phyloP scores from a whole-genome alignment of 192 early-diverging fungal species.

The Endogone sp. region DNA sequence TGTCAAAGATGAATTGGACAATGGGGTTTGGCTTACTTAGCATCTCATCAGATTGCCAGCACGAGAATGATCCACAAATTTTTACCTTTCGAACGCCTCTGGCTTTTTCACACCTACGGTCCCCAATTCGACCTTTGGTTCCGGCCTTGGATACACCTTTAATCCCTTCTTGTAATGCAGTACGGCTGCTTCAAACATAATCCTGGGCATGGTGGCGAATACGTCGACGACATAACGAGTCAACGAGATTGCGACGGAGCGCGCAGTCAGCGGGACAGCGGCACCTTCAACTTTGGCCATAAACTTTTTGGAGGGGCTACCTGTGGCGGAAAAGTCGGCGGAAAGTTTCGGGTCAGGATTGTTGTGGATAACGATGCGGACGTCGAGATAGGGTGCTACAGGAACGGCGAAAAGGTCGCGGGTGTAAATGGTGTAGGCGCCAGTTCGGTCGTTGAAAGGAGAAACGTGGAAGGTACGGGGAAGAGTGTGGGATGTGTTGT shows the following conservation, averaged over 20 bases:
- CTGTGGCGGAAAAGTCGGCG: not conserved
- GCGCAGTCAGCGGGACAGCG: conserved; percentile 6
- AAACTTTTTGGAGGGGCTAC: conserved; percentile 11
- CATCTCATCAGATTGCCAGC: not conserved
- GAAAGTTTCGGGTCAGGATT: not conserved
- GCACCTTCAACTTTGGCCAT: conserved; percentile 17
- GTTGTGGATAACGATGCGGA: conserved; percentile 4
- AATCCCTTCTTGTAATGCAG: conserved; percentile 41
- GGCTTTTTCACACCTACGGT: not conserved
- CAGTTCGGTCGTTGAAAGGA: conserved; percentile 30
- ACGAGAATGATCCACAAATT: not conserved
- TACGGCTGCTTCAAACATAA: conserved; percentile 44
- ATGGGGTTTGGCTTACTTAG: too few species aligned
- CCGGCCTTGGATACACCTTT: conserved; percentile 46
- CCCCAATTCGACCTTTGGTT: conserved; percentile 10
- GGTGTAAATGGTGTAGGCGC: conserved; percentile 14
- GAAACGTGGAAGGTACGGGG: conserved; percentile 30
- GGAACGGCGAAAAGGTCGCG: not conserved
- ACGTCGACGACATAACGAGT: conserved; percentile 37
- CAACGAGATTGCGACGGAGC: conserved; percentile 18
- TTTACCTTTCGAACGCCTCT: not conserved
- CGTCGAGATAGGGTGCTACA: conserved; percentile 2
- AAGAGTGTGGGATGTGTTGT: not conserved
- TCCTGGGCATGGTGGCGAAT: conserved; percentile 53
- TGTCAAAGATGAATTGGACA: not conserved